These are phyloP conservation scores for Aspergillus awamori DNA, from an alignment of 2,329 filamentous ascomycete genomes.

Conservation along the genomic window DNA sequence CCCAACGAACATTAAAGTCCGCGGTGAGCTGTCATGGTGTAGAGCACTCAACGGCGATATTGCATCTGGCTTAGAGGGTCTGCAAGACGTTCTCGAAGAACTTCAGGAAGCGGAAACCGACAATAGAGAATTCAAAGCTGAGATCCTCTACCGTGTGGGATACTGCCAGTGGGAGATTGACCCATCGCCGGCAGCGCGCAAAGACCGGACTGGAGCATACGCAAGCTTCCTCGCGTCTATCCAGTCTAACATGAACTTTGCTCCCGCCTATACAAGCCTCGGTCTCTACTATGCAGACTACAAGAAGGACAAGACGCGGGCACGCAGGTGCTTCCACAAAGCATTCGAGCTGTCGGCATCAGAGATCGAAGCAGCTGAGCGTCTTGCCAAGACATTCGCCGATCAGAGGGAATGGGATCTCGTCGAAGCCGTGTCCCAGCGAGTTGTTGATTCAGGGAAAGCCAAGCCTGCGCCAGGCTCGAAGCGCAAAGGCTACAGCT, in stretches of 20 bases:
- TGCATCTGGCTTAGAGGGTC: conserved; percentile 64
- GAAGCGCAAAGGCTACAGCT: conserved; percentile 89
- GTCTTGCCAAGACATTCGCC: conserved; percentile 82
- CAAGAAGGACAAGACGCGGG: conserved; percentile 80
- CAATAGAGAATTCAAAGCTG: conserved; percentile 73
- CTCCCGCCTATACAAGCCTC: conserved; percentile 86
- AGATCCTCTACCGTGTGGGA: conserved; percentile 84
- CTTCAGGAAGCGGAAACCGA: conserved; percentile 65
- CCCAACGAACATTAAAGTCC: conserved; percentile 72
- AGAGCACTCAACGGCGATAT: conserved; percentile 81
- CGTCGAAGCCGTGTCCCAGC: conserved; percentile 86
- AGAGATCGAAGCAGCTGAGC: conserved; percentile 84
- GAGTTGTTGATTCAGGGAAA: conserved; percentile 92
- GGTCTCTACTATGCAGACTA: conserved; percentile 93
- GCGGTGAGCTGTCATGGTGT: conserved; percentile 89
- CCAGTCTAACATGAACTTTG: conserved; percentile 83
- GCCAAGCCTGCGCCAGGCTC: conserved; percentile 88
- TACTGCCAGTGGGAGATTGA: conserved; percentile 86
- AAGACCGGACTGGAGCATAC: conserved; percentile 80
- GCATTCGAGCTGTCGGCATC: conserved; percentile 88
- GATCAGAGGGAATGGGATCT: conserved; percentile 94
- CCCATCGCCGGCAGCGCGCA: conserved; percentile 71
- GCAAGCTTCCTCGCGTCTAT: conserved; percentile 79
- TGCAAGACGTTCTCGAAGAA: conserved; percentile 69
- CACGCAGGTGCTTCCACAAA: conserved; percentile 92